Base-by-base conservation (phyloP, 2,329 filamentous ascomycete species). In the Cercospora berteroae region DNA sequence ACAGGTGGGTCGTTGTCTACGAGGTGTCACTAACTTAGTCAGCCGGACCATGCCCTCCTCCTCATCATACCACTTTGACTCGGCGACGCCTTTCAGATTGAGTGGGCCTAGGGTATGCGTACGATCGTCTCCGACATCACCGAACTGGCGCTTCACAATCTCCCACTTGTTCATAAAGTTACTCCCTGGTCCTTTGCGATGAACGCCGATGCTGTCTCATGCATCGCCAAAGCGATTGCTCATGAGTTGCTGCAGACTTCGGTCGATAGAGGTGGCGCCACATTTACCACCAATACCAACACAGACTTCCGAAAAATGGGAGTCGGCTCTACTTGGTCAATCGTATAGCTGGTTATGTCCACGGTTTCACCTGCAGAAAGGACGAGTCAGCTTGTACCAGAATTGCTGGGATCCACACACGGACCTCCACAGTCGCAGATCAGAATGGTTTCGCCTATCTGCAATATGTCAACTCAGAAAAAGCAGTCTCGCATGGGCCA, bases 381-480 rank as follows among this genome's bases (percentile, higher is more conserved):
- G 20, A 52, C 48, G 2, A 13, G 20, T 52, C 23, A 52, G 48
- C 13, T 16, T 13, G 2, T 12, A 23, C 5, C 20, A 18, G 10
- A 13, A 8, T 12, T 27, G 18, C 48, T n/a, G 23, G 1, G 5
- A 5, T 8, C 48, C 4, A 27, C 23, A 1, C 27, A 52, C 48
- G 48, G 66, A 36, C 68, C 68, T 18, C 68, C 68, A 52, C 68
- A 70, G 50, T 70, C 68, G 57, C 66, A 68, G 13, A 70, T 65
- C 25, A 70, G 10, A 36, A 70, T 63, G 29, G 60, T 65, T 16
- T 70, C 68, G 52, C 68, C 68, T 23, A 48, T 25, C 42, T 64
- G 27, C 6, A 59, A 8, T 5, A 16, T 23, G 20, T 52, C 48
- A 52, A 9, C 23, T 23, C 23, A 13, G 4, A 13, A 10, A 16